Evolutionary conservation across 208 protist species (phyloP).

Genomic region (Leishmania tropica): DNA sequence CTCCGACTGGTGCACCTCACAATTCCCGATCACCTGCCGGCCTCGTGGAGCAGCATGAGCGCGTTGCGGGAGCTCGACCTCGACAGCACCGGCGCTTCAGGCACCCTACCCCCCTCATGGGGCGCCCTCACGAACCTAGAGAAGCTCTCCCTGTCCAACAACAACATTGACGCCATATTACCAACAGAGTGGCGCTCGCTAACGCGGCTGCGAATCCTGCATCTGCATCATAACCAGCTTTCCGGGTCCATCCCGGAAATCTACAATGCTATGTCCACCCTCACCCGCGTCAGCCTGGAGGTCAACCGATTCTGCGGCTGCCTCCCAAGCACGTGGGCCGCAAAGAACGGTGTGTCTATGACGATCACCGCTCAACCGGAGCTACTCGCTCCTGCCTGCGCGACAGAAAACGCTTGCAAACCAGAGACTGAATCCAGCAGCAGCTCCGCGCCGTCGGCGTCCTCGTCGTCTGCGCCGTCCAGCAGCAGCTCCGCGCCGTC

Average conservation of each 20-base stretch:
- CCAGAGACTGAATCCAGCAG: too few relatives aligned
- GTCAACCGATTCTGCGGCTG: background rate
- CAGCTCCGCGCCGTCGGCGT: too few relatives aligned
- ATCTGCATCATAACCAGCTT: background rate
- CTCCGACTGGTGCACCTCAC: constrained; percentile 3
- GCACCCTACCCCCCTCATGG: background rate
- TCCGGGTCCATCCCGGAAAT: background rate
- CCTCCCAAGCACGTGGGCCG: background rate
- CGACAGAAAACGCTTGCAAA: too few relatives aligned
- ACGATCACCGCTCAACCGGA: too few relatives aligned
- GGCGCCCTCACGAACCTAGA: background rate
- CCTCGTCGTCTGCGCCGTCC: too few relatives aligned
- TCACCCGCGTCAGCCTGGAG: background rate
- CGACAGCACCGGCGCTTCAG: background rate
- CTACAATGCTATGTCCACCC: background rate
- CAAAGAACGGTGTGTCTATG: too few relatives aligned
- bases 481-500: too few relatives aligned
- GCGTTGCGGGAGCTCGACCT: background rate
- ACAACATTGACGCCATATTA: background rate
- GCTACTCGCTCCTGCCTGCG: too few relatives aligned
- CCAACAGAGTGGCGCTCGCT: background rate
- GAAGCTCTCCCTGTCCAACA: background rate
- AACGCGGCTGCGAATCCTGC: background rate
- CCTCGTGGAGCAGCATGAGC: background rate
- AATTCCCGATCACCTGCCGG: background rate